phyloP scores from a whole-genome alignment of 2,329 filamentous ascomycete species.

The Rutstroemia sydowiana region DNA sequence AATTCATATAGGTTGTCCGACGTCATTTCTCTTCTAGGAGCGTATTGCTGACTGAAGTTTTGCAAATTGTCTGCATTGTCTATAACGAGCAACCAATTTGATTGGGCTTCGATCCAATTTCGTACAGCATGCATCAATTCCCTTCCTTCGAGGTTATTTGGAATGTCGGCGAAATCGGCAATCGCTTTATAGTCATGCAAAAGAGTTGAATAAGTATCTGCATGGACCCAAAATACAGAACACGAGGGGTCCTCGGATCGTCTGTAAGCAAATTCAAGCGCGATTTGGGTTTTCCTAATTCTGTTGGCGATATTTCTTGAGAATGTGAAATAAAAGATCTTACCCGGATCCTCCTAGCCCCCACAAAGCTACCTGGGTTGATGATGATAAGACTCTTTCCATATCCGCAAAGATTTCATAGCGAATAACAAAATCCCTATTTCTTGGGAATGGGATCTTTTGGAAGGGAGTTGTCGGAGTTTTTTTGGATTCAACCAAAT shows the following conservation, averaged over 20 bases:
- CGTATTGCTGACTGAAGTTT: conserved; percentile 21
- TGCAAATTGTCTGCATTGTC: not conserved
- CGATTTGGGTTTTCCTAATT: not conserved
- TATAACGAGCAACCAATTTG: not conserved
- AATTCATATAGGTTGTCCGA: not conserved
- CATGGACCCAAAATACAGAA: not conserved
- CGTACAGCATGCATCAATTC: not conserved
- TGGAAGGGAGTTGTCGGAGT: no score
- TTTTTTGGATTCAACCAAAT: no score
- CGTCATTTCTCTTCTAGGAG: not conserved
- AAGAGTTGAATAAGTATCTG: not conserved
- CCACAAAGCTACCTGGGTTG: not conserved
- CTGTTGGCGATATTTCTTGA: not conserved
- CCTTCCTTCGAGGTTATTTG: not conserved
- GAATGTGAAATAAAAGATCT: not conserved
- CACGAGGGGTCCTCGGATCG: not conserved
- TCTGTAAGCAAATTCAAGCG: not conserved
- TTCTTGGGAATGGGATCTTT: not conserved
- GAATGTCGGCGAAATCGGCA: not conserved
- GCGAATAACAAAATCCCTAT: not conserved
- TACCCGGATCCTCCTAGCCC: not conserved
- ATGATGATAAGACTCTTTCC: not conserved
- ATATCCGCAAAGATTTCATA: not conserved
- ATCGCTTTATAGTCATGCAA: not conserved
- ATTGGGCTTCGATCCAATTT: not conserved